A percentile compares a stretch with the other conserved stretches of the same genome.
Evolutionary conservation across 306 rosid species (phyloP).

Genomic region (Sindora glabra): DNA sequence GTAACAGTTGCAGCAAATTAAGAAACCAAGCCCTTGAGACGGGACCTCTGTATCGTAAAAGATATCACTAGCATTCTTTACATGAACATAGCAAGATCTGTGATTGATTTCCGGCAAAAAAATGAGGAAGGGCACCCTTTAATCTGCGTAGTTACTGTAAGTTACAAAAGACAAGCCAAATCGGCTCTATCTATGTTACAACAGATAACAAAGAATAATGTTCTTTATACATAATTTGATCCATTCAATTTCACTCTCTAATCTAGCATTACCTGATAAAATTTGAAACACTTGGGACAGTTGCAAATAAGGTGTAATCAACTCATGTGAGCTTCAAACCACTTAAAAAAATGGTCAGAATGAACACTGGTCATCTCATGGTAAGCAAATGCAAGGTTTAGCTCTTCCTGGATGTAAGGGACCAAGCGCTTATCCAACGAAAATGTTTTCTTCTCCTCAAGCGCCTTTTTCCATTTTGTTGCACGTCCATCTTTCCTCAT

Average conservation of each 20-base stretch:
- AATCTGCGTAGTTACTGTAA: neutral
- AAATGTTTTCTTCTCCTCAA: slow-evolving; percentile 33
- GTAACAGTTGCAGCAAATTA: too few species aligned
- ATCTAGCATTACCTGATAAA: too few species aligned
- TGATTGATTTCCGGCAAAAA: neutral
- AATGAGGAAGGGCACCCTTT: neutral
- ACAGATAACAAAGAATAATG: neutral
- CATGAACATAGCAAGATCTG: slow-evolving; percentile 10
- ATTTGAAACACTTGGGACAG: neutral
- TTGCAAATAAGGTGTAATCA: slow-evolving; percentile 16
- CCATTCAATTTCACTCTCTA: too few species aligned
- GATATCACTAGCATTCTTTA: neutral
- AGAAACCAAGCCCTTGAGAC: too few species aligned
- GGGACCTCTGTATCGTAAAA: neutral
- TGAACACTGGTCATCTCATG: slow-evolving; percentile 87
- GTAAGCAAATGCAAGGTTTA: slow-evolving; percentile 80
- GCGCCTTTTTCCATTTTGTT: slow-evolving; percentile 49
- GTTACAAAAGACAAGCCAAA: neutral
- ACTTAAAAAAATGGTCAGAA: slow-evolving; percentile 55
- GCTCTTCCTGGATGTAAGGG: slow-evolving; percentile 75
- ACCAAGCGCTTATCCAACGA: slow-evolving; percentile 31
- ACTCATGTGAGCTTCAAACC: slow-evolving; percentile 67
- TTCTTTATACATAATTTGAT: too few species aligned
- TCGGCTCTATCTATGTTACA: slow-evolving; percentile 1
- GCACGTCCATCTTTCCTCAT: slow-evolving; percentile 75